phyloP scores from a whole-genome alignment of 2,329 filamentous ascomycete genomes.

The Fusarium pininemorale region DNA sequence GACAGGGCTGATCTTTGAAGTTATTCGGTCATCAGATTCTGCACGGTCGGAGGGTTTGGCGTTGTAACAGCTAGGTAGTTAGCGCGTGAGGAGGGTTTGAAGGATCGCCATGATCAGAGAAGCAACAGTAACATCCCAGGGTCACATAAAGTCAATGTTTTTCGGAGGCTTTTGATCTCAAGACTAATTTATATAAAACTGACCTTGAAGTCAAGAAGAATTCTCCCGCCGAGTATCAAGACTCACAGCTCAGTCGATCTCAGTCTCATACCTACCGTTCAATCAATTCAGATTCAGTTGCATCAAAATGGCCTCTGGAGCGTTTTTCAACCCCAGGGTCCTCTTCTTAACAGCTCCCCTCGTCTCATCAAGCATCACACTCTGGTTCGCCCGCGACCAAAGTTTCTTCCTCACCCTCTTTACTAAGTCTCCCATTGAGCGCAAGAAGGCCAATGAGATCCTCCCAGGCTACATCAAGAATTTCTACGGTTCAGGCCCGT shows the following conservation, averaged over 20 bases:
- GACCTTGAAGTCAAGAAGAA: background rate
- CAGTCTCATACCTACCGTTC: background rate
- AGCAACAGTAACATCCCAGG: background rate
- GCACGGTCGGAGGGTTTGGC: conserved; percentile 29
- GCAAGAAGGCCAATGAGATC: conserved; percentile 46
- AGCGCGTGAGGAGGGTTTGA: background rate
- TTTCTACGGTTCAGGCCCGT: conserved; percentile 52
- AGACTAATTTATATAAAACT: conserved; percentile 1
- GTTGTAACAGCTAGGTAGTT: background rate
- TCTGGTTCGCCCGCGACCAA: conserved; percentile 57
- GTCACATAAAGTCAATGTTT: background rate
- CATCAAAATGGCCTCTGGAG: conserved; percentile 48
- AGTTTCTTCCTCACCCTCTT: conserved; percentile 53
- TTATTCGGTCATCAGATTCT: background rate
- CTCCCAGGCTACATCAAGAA: conserved; percentile 55
- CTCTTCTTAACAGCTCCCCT: conserved; percentile 55
- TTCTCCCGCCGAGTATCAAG: background rate
- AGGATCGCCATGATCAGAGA: conserved; percentile 10
- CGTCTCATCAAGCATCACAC: conserved; percentile 57
- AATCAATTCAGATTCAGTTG: background rate
- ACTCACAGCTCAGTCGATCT: background rate
- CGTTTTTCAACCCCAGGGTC: conserved; percentile 50
- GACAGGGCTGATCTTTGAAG: background rate
- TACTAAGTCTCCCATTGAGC: conserved; percentile 42
- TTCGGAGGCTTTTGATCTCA: conserved; percentile 24